Evolutionary conservation across 805 yeast genomes (phyloP).

Genomic region (Candida michaelii): DNA sequence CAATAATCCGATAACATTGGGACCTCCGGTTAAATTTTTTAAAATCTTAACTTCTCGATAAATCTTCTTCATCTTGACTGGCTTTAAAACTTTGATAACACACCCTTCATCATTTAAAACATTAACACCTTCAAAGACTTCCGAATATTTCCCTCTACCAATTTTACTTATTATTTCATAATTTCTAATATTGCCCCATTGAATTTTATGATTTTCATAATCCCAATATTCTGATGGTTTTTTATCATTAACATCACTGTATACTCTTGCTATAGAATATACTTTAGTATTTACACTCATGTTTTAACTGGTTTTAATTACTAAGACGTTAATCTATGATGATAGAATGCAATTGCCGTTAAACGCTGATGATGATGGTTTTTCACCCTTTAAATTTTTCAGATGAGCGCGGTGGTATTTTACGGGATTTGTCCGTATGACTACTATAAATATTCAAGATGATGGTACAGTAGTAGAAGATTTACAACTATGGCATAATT

Average conservation of each 20-base stretch:
- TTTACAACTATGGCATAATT: slow-evolving; percentile 23
- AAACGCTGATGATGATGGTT: neutral
- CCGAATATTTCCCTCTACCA: slow-evolving; percentile 92
- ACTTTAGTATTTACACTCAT: slow-evolving; percentile 30
- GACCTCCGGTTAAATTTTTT: slow-evolving; percentile 81
- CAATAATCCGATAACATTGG: slow-evolving; percentile 70
- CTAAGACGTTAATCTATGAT: too few species aligned
- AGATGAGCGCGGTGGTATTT: neutral
- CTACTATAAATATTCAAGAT: slow-evolving; percentile 9
- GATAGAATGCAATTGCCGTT: neutral
- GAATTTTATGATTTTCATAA: slow-evolving; percentile 65
- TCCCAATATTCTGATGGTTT: slow-evolving; percentile 89
- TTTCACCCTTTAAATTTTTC: slow-evolving; percentile 6
- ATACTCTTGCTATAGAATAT: slow-evolving; percentile 72
- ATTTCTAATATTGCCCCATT: slow-evolving; percentile 82
- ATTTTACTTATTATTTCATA: slow-evolving; percentile 83
- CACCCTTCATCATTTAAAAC: slow-evolving; percentile 60
- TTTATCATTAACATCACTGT: slow-evolving; percentile 71
- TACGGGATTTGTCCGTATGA: neutral
- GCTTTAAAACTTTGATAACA: slow-evolving; percentile 89
- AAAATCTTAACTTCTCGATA: slow-evolving; percentile 87
- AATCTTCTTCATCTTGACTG: slow-evolving; percentile 90
- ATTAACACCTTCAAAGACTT: slow-evolving; percentile 85
- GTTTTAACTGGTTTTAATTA: neutral
- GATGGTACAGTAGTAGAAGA: slow-evolving; percentile 15